phyloP scores from a whole-genome alignment of 345 rosid genomes.

The Boechera stricta region DNA sequence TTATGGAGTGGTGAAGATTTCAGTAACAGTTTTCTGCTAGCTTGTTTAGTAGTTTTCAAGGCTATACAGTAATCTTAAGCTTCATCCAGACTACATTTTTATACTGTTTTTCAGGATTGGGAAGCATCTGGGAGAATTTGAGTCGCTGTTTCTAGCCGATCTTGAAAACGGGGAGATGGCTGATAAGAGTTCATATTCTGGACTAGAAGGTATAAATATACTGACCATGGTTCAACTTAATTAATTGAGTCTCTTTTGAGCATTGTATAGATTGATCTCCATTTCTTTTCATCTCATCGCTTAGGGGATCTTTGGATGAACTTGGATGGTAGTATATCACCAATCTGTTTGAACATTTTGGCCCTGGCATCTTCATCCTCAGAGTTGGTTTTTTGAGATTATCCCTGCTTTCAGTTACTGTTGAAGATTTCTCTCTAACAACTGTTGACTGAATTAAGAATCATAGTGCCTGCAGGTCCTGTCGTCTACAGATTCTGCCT shows the following conservation, averaged over 20 bases:
- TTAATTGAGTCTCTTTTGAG: slow-evolving; percentile 17
- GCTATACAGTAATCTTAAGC: slow-evolving; percentile 7
- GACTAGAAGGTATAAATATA: slow-evolving; percentile 63
- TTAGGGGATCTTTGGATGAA: slow-evolving; percentile 94
- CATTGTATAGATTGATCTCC: slow-evolving; percentile 22
- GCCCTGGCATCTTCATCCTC: slow-evolving; percentile 66
- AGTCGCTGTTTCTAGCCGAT: slow-evolving; percentile 71
- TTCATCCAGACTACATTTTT: slow-evolving; percentile 19
- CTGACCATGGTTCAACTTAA: slow-evolving; percentile 18
- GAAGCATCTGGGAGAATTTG: slow-evolving; percentile 80
- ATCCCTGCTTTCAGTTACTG: slow-evolving; percentile 25
- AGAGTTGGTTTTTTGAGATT: slow-evolving; percentile 52
- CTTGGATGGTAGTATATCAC: slow-evolving; percentile 86
- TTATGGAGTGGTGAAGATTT: slow-evolving; percentile 72
- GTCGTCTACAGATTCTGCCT: slow-evolving; percentile 72
- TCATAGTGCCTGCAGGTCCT: slow-evolving; percentile 56
- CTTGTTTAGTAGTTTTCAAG: slow-evolving; percentile 37
- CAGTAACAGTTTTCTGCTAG: slow-evolving; percentile 14
- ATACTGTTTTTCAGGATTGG: slow-evolving; percentile 59
- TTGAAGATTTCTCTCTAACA: slow-evolving; percentile 20
- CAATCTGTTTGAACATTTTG: slow-evolving; percentile 78
- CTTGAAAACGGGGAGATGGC: slow-evolving; percentile 65
- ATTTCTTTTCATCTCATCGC: slow-evolving; percentile 37
- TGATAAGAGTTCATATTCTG: slow-evolving; percentile 50
- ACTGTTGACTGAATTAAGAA: slow-evolving; percentile 36